Evolutionary conservation across 176 grass and related monocot genomes (phyloP), one percentile per base, ranked within the genome.

Genomic region (Avena insularis): DNA sequence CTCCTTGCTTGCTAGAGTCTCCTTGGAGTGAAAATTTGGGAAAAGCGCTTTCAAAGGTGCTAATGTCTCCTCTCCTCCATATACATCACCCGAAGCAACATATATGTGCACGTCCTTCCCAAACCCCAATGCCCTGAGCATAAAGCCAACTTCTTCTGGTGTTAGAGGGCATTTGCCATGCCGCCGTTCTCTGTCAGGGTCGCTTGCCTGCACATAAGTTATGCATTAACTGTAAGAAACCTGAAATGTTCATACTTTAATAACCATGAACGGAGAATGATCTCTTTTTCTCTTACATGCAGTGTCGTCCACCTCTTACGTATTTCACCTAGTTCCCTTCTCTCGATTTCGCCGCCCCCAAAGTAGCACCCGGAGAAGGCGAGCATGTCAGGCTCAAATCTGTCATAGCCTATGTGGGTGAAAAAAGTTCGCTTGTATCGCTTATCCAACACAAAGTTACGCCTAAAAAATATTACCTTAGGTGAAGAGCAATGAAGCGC

Each of bases 301-400:
- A 99, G 89, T 13, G 89, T 90, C 55, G 90, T 92, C 97, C 97
- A 99, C 46, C 97, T 93, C 78, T 94, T 99, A 62, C 97, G 93
- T 54, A 99, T 93, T 31, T 75, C 87, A 75, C 89, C 86, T 20
- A 99, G 84, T 87, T 99, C 97, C 49, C 79, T 93, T 87, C 86
- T 99, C 80, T 99, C 97, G 35, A 90, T 93, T 12, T 99, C 92
- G 19, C 97, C 97, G 85, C 97, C 97, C 55, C 94, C 97, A 71
- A 93, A 99, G 85, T 96, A 99, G 86, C 94, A 99, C 60, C 94
- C 97, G 6, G 97, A 96, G 87, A 99, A 99, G 66, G 97, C 94
- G n/a, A 99, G 94, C 94, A 99, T 99, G 83, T 99, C 97, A 63
- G 94, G 87, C 75, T 99, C 97, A 90, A 99, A 99, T 89, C 97